Conservation (phyloP, 2,329 filamentous ascomycete genomes). For the Neonectria punicea region DNA sequence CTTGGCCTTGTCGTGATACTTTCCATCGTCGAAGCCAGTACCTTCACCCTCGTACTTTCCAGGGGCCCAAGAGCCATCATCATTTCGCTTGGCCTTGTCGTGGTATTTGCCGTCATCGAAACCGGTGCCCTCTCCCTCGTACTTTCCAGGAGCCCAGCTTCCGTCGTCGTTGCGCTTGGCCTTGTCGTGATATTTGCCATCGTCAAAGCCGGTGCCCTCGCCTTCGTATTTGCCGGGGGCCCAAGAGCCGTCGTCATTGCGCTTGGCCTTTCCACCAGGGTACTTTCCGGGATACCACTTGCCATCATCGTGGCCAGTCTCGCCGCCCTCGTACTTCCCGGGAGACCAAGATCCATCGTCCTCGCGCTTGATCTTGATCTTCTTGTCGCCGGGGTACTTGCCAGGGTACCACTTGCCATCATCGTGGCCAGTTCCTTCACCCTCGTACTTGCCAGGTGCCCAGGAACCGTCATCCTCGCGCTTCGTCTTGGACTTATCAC, state of each 20-base stretch:
- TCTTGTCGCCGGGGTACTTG: background rate
- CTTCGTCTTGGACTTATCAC: conserved; percentile 6
- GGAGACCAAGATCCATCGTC: background rate
- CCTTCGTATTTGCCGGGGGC: conserved; percentile 18
- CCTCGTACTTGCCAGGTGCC: conserved; percentile 13
- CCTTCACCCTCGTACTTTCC: conserved; percentile 13
- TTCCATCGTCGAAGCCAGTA: conserved; percentile 16
- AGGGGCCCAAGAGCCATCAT: conserved; percentile 3
- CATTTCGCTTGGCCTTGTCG: conserved; percentile 3
- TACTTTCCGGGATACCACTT: conserved; percentile 3
- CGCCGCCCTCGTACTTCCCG: conserved; percentile 24
- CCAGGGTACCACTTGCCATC: conserved; percentile 11
- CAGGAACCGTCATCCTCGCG: conserved; percentile 1
- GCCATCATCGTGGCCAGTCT: conserved; percentile 13
- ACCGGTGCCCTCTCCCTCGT: conserved; percentile 17
- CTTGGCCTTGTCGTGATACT: conserved; percentile 18
- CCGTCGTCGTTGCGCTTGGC: background rate
- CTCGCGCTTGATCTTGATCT: background rate
- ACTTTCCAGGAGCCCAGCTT: conserved; percentile 20
- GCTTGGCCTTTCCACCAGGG: conserved; percentile 2
- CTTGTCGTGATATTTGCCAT: background rate
- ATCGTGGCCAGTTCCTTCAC: background rate
- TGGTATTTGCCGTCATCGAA: conserved; percentile 19
- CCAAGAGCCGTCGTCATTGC: conserved; percentile 7
- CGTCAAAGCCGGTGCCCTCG: background rate